Conservation (phyloP, 1,284 basidiomycete species). For the Ceratobasidium papillatum region DNA sequence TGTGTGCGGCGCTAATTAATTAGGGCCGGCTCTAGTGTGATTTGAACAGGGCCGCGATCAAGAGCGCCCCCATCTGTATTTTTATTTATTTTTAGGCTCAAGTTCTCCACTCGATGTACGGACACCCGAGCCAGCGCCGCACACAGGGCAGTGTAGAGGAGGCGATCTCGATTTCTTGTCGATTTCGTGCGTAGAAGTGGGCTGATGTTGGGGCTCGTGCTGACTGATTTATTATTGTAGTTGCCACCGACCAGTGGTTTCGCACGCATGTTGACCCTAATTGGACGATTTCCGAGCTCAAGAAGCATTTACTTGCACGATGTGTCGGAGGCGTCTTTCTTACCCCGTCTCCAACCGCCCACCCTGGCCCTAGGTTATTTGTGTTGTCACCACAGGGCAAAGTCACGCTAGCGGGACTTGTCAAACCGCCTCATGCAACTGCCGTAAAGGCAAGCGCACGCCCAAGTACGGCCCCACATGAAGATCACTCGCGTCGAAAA, state of each 20-base stretch:
- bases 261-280: constrained; percentile 18
- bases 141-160: not conserved
- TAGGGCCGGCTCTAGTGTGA: constrained; percentile 11
- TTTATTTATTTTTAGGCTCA: constrained; percentile 16
- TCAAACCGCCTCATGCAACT: not conserved
- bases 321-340: constrained; percentile 25
- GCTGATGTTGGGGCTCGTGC: not conserved
- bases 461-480: constrained; percentile 24
- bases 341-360: not conserved
- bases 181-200: constrained; percentile 7
- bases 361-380: constrained; percentile 3
- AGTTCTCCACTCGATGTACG: not conserved
- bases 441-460: constrained; percentile 15
- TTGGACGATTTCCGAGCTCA: constrained; percentile 29
- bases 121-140: not conserved
- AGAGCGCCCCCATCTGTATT: not conserved
- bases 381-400: not conserved
- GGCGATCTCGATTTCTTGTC: constrained; percentile 15
- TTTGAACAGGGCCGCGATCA: not conserved
- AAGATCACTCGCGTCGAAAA: constrained; percentile 2
- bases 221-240: not conserved
- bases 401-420: not conserved
- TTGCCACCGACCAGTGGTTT: constrained; percentile 28
- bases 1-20: not conserved
- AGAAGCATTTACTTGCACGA: constrained; percentile 16